Evolutionary conservation across 2,329 filamentous ascomycete species (phyloP), one percentile per base, ranked within the genome.

Genomic region (Monosporascus ibericus): DNA sequence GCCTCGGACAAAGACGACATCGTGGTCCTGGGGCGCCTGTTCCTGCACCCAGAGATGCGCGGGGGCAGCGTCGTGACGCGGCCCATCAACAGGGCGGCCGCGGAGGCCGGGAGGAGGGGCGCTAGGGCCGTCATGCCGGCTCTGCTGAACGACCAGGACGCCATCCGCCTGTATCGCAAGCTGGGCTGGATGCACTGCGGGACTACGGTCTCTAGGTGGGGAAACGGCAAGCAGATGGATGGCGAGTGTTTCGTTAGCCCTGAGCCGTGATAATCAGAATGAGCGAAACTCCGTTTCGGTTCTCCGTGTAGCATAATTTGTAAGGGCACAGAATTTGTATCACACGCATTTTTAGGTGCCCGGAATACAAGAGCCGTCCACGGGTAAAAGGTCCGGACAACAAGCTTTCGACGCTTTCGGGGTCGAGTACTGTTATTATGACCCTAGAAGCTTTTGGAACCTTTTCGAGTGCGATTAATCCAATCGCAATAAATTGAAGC

Each of bases 121-220:
- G 47, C 39, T 36, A 49, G 55, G 20, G 48, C 57, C 7, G 39
- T 59, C 38, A 54, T 62, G 49, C 53, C 57, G 20, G 55, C 54
- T 5, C 44, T 59, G 20, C 52, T 56, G 44, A 62, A 59, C 48
- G 58, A 56, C 34, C 55, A 56, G 51, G 47, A 55, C 51, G 60
- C 60, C 14, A 60, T 61, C 34, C 51, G 57, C 34, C 47, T 60
- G 14, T 60, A 58, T 27, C 51, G 52, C 37, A 50, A 47, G 50
- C 18, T 60, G 3, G 56, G 56, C 3, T 61, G 59, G 58, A 50
- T 53, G 20, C 20, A 55, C 38, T 58, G 51, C 27, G 58, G 54
- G n/a, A 55, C 47, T 27, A 44, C 52, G 25, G 44, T 52, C n/a
- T 60, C 48, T 44, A 51, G 48, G 44, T 61, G 55, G 54, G 56